Evolutionary conservation across 768 basidiomycete species (phyloP).

Genomic region (Lactarius hatsudake): DNA sequence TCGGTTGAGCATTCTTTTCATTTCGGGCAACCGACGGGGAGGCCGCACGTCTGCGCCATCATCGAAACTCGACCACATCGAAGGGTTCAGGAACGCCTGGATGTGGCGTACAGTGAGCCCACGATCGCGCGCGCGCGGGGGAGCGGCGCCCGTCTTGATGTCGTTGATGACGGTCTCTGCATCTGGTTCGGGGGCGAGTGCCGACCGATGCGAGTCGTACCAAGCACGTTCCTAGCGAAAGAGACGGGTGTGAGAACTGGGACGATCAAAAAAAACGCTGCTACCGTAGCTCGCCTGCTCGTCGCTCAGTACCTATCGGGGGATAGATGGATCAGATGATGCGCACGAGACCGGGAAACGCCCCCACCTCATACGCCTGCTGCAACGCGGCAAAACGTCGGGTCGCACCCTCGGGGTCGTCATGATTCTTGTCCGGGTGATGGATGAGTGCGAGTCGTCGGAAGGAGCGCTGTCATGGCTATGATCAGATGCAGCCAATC

Average conservation of each 20-base stretch:
- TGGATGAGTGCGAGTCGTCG: slow-evolving; percentile 79
- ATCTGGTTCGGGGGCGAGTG: slow-evolving; percentile 77
- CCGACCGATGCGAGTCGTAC: slow-evolving; percentile 92
- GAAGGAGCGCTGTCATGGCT: slow-evolving; percentile 62
- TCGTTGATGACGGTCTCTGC: slow-evolving; percentile 83
- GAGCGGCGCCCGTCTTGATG: slow-evolving; percentile 65
- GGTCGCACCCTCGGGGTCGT: slow-evolving; percentile 82
- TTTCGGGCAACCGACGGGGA: neutral
- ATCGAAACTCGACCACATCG: slow-evolving; percentile 62
- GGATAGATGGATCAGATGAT: slow-evolving; percentile 2
- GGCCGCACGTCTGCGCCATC: slow-evolving; percentile 55
- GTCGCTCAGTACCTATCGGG: slow-evolving; percentile 80
- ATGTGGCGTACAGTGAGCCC: slow-evolving; percentile 82
- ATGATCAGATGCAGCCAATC: slow-evolving; percentile 12
- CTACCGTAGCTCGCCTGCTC: slow-evolving; percentile 68
- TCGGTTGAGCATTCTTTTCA: slow-evolving; percentile 3
- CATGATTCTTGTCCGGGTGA: slow-evolving; percentile 86
- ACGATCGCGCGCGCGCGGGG: slow-evolving; percentile 55
- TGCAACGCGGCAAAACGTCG: slow-evolving; percentile 84
- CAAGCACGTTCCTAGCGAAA: slow-evolving; percentile 82
- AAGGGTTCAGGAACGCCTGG: slow-evolving; percentile 77
- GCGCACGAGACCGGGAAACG: neutral
- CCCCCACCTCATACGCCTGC: slow-evolving; percentile 88
- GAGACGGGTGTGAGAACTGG: neutral
- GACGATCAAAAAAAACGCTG: neutral